Conservation (phyloP, 2,329 filamentous ascomycete species). For the Penicillium brasilianum region DNA sequence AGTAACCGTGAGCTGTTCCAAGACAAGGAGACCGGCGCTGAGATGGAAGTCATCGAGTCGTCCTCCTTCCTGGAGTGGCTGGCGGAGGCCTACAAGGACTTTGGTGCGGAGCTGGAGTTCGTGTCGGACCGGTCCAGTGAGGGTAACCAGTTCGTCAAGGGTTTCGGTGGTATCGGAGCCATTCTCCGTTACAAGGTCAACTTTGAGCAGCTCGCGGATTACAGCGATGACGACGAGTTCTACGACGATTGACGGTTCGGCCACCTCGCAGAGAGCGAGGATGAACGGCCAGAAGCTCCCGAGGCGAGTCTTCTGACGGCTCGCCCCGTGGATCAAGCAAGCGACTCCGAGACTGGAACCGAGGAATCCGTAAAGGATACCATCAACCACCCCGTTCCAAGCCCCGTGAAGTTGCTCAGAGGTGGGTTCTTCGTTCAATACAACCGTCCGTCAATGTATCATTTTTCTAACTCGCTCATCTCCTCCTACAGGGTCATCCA, state of each 20-base stretch:
- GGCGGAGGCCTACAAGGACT: conserved; percentile 97
- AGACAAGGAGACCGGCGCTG: conserved; percentile 93
- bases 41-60: conserved; percentile 92
- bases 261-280: conserved; percentile 87
- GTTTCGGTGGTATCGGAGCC: conserved; percentile 97
- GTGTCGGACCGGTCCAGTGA: conserved; percentile 97
- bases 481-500: conserved; percentile 47
- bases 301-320: conserved; percentile 60
- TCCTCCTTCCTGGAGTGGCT: conserved; percentile 99
- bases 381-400: conserved; percentile 38
- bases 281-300: conserved; percentile 68
- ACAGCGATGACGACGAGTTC: conserved; percentile 89
- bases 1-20: conserved; percentile 81
- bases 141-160: conserved; percentile 99
- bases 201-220: conserved; percentile 96
- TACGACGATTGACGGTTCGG: conserved; percentile 93
- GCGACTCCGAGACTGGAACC: conserved; percentile 41
- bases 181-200: conserved; percentile 99
- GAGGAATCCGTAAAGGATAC: conserved; percentile 39
- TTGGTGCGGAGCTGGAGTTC: conserved; percentile 93
- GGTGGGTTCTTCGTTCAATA: conserved; percentile 33
- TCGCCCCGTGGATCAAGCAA: conserved; percentile 50
- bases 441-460: background rate
- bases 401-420: conserved; percentile 46
- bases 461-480: background rate